Evolutionary conservation across 2,329 filamentous ascomycete genomes (phyloP).

Genomic region (Aureobasidium musti): DNA sequence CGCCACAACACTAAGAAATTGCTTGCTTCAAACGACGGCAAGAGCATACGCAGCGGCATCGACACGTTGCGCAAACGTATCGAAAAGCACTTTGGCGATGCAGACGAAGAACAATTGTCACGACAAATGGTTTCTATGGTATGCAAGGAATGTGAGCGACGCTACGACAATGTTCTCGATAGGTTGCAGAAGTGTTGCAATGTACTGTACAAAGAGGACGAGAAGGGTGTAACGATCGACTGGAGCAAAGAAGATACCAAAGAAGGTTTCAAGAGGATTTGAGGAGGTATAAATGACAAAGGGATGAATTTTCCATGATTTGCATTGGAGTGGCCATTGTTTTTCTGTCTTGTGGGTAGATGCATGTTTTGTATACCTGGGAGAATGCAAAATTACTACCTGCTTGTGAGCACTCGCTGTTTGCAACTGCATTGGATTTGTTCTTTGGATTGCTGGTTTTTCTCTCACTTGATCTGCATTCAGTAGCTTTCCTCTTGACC

Average conservation of each 20-base stretch:
- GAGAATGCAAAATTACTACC: background rate
- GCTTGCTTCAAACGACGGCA: constrained; percentile 74
- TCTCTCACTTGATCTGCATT: too few species aligned
- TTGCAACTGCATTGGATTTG: too few species aligned
- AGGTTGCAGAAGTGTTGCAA: constrained; percentile 47
- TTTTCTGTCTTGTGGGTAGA: background rate
- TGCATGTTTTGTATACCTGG: background rate
- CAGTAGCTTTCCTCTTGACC: too few species aligned
- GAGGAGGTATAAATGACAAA: background rate
- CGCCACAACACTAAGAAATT: constrained; percentile 84
- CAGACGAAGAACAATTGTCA: constrained; percentile 68
- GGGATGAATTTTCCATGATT: background rate
- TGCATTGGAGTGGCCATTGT: background rate
- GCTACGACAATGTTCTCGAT: constrained; percentile 58
- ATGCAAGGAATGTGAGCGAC: constrained; percentile 59
- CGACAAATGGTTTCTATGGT: constrained; percentile 61
- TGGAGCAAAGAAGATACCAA: constrained; percentile 42
- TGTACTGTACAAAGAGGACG: constrained; percentile 47
- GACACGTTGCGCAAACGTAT: constrained; percentile 86
- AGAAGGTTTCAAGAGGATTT: constrained; percentile 39
- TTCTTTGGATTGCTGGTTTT: too few species aligned
- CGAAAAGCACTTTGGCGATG: constrained; percentile 95
- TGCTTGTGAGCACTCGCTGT: background rate
- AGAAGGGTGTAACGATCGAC: constrained; percentile 49
- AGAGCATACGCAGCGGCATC: constrained; percentile 86